Evolutionary conservation across 2,329 filamentous ascomycete species (phyloP).

Genomic region (Berkeleyomyces basicola): DNA sequence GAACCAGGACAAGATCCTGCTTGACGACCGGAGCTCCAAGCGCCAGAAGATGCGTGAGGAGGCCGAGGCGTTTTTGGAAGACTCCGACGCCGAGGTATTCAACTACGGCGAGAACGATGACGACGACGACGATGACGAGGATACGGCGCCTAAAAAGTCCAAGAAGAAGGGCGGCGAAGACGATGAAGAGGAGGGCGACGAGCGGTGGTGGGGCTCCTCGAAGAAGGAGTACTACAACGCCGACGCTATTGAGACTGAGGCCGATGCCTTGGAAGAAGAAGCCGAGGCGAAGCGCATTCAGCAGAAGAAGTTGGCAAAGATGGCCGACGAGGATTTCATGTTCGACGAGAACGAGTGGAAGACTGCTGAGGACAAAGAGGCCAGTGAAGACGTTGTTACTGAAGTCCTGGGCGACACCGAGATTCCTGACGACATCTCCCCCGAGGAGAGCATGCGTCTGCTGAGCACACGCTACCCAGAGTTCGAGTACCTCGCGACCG

Average conservation of each 20-base stretch:
- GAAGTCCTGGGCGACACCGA: conserved; percentile 75
- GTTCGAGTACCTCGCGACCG: conserved; percentile 69
- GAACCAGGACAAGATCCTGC: conserved; percentile 67
- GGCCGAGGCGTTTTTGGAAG: conserved; percentile 42
- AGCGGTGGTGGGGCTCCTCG: conserved; percentile 71
- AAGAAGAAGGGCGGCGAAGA: conserved; percentile 29
- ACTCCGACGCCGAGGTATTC: conserved; percentile 47
- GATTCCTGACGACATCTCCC: conserved; percentile 61
- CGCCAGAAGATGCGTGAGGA: conserved; percentile 54
- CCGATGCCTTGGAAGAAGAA: conserved; percentile 74
- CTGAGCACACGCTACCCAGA: conserved; percentile 77
- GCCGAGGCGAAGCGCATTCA: conserved; percentile 75
- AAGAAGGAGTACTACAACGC: conserved; percentile 88
- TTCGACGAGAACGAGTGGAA: conserved; percentile 85
- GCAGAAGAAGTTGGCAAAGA: conserved; percentile 74
- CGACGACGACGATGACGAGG: conserved; percentile 24
- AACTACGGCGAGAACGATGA: conserved; percentile 28
- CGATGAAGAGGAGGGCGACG: conserved; percentile 38
- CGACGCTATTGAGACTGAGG: conserved; percentile 51
- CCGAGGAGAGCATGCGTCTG: conserved; percentile 58
- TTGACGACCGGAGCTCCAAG: conserved; percentile 68
- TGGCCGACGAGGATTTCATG: conserved; percentile 83
- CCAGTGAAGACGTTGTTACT: conserved; percentile 45
- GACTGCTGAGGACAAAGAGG: conserved; percentile 34
- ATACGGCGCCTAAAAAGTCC: conserved; percentile 24